Conservation (phyloP, 768 basidiomycete species). For the Lactarius indigo region DNA sequence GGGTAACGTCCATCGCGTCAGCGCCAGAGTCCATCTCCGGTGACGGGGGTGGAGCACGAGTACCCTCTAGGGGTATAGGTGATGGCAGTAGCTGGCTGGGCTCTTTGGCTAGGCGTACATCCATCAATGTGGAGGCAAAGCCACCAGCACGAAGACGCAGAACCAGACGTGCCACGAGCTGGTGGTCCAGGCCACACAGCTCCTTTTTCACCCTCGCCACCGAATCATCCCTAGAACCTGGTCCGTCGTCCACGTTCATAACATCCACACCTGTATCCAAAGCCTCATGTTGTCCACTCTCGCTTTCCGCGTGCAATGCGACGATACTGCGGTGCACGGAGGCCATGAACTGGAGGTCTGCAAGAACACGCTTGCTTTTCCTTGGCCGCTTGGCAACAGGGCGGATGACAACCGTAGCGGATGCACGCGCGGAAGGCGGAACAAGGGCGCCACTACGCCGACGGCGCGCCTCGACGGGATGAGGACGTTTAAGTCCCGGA, state of each 20-base stretch:
- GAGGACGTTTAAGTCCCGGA: slow-evolving; percentile 16
- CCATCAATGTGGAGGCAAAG: slow-evolving; percentile 11
- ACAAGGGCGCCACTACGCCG: slow-evolving; percentile 19
- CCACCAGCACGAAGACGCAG: slow-evolving; percentile 14
- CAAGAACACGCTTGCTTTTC: slow-evolving; percentile 25
- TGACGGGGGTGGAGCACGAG: slow-evolving; percentile 21
- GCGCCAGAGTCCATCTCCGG: slow-evolving; percentile 19
- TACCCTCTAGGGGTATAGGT: slow-evolving; percentile 14
- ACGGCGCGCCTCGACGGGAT: slow-evolving; percentile 15
- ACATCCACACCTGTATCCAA: not conserved
- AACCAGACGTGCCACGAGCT: slow-evolving; percentile 16
- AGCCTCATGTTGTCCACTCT: not conserved
- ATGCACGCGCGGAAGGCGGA: slow-evolving; percentile 12
- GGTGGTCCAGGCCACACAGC: slow-evolving; percentile 17
- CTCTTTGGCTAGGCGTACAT: not conserved
- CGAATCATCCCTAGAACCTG: not conserved
- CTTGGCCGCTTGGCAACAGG: slow-evolving; percentile 23
- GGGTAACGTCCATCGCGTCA: slow-evolving; percentile 13
- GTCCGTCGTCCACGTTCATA: slow-evolving; percentile 12
- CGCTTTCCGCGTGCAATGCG: slow-evolving; percentile 11
- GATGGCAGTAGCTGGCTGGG: not conserved
- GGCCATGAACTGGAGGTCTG: slow-evolving; percentile 25
- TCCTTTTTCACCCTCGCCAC: slow-evolving; percentile 10
- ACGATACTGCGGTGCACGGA: slow-evolving; percentile 24
- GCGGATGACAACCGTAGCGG: not conserved